Conservation (phyloP, 1,139 yeast species). For the Saccharomyces hybrid region DNA sequence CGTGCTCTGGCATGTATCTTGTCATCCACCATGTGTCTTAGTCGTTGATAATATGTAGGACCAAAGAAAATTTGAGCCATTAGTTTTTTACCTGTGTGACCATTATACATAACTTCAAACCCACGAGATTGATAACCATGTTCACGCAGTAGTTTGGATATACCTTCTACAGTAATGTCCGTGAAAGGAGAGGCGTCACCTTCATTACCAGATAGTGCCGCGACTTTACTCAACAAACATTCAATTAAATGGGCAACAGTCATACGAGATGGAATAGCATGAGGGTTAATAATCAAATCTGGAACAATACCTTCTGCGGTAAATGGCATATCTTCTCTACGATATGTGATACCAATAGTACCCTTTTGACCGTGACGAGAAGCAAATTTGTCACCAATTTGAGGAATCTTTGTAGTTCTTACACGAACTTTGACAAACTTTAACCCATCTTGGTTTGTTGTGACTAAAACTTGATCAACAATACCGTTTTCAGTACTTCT, state of each 20-base stretch:
- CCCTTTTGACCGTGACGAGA: slow-evolving; percentile 99
- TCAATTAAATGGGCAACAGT: slow-evolving; percentile 99
- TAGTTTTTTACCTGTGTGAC: slow-evolving; percentile 95
- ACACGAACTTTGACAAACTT: slow-evolving; percentile 96
- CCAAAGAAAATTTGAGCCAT: slow-evolving; percentile 99
- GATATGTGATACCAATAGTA: slow-evolving; percentile 97
- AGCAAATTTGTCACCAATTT: slow-evolving; percentile 98
- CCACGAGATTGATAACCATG: slow-evolving; percentile 98
- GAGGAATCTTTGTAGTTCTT: slow-evolving; percentile 97
- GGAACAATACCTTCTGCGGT: slow-evolving; percentile 96
- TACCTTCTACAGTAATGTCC: slow-evolving; percentile 95
- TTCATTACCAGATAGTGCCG: slow-evolving; percentile 89
- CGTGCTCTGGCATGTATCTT: slow-evolving; percentile 99
- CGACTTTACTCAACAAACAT: slow-evolving; percentile 91
- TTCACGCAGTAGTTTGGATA: slow-evolving; percentile 82
- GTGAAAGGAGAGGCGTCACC: slow-evolving; percentile 99
- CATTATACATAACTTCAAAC: slow-evolving; percentile 96
- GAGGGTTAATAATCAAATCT: slow-evolving; percentile 94
- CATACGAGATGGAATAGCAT: slow-evolving; percentile 99
- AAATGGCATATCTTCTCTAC: slow-evolving; percentile 99
- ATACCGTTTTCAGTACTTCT: slow-evolving; percentile 97
- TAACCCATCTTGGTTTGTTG: slow-evolving; percentile 97
- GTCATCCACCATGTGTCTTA: slow-evolving; percentile 99
- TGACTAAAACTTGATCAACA: slow-evolving; percentile 92
- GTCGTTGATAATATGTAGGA: slow-evolving; percentile 95